Base-by-base conservation (phyloP, 805 yeast species). In the Wickerhamomyces pijperi region DNA sequence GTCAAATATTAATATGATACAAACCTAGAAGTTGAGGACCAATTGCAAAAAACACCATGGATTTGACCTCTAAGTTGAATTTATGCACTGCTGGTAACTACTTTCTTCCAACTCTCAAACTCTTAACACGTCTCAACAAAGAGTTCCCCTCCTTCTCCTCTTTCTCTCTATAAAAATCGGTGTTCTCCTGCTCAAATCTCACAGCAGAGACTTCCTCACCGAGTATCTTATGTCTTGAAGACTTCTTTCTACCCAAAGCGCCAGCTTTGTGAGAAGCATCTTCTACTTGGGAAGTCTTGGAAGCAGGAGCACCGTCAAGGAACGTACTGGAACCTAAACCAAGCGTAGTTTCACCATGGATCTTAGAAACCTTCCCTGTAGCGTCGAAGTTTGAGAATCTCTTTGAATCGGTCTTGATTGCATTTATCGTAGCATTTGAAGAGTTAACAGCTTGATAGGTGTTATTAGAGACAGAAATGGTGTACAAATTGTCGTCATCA, bases 281-380 rank as follows among this genome's bases (percentile, higher is more conserved):
- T 31, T 65, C 68, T 31, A 48, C 48, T 15, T 59, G 59, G n/a
- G 72, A 74, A 15, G 58, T 56, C 20, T 61, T 58, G 40, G 80
- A 60, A 4, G 97, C 98, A 13, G 97, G 97, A 0, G 97, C 92
- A 28, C 98, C 98, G 58, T 92, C 96, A 44, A 90, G 57, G 56
- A 90, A 90, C 0, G 98, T 90, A 2, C 95, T 73, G 1, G 90
- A 74, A 3, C 98, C 98, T 34, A 92, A 68, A 1, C 98, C 98
- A 38, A 81, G 69, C 1, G 97, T 83, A 3, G 82, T 70, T 36
- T 75, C 74, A 16, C 98, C 98, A 57, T 90, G 95, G 16, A 90
- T 75, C 20, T 83, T 82, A 20, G 68, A 70, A 25, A 84, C 74
- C 52, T 77, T 80, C 15, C 61, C 63, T 41, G 73, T 75, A 6